Evolutionary conservation across 1,284 basidiomycete species (phyloP).

Genomic region (Rhizopogon parksii): DNA sequence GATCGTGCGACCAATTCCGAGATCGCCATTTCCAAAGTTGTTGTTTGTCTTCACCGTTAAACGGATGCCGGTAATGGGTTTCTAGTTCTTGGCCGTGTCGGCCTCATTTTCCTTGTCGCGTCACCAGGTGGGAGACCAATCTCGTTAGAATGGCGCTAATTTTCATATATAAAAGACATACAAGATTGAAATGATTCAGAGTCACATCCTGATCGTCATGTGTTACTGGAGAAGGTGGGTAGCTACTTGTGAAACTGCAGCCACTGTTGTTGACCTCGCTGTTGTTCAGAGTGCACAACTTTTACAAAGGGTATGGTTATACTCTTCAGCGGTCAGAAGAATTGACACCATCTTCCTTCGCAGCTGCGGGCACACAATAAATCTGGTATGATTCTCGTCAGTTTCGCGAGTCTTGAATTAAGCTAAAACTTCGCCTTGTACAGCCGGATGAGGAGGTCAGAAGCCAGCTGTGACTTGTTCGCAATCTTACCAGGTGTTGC

Average conservation of each 20-base stretch:
- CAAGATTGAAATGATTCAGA: constrained; percentile 5
- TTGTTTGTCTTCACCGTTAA: constrained; percentile 20
- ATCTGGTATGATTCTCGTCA: constrained; percentile 36
- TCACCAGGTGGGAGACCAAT: constrained; percentile 23
- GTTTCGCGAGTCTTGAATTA: constrained; percentile 8
- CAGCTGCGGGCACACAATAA: constrained; percentile 57
- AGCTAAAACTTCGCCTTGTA: constrained; percentile 1
- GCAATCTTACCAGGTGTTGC: constrained; percentile 11
- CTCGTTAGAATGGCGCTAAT: constrained; percentile 8
- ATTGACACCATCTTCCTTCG: constrained; percentile 4
- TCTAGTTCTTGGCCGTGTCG: constrained; percentile 25
- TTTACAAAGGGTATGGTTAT: constrained; percentile 38
- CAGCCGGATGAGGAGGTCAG: constrained; percentile 61
- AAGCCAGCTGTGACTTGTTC: background rate
- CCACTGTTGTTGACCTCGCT: constrained; percentile 6
- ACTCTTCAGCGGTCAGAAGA: constrained; percentile 1
- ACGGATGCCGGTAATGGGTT: constrained; percentile 26
- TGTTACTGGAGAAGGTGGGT: constrained; percentile 39
- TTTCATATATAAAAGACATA: constrained; percentile 25
- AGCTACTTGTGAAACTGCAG: background rate
- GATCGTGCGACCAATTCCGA: constrained; percentile 21
- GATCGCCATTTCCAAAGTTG: constrained; percentile 19
- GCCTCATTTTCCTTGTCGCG: constrained; percentile 20
- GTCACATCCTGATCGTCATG: constrained; percentile 26
- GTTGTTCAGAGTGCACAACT: constrained; percentile 40